These are phyloP conservation scores for Rostrohypoxylon terebratum DNA, from an alignment of 495 filamentous ascomycete genomes.

Conservation along the genomic window DNA sequence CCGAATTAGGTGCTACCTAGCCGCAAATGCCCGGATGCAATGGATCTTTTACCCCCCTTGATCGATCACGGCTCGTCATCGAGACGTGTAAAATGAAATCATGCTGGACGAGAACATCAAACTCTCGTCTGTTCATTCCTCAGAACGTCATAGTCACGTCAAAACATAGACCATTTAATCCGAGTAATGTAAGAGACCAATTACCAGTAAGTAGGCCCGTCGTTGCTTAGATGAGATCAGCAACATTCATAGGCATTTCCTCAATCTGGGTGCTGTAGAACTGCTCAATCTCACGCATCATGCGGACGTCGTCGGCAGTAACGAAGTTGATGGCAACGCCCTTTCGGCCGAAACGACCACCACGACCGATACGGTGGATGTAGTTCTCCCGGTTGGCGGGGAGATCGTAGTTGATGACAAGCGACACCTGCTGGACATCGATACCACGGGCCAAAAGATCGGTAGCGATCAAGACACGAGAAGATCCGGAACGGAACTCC, in stretches of 20 bases:
- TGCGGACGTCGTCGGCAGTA: conserved; percentile 97
- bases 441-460: conserved; percentile 98
- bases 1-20: conserved; percentile 50
- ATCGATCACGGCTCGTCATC: conserved; percentile 31
- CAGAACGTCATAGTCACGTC: conserved; percentile 39
- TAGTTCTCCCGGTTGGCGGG: conserved; percentile 99
- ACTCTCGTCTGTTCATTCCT: conserved; percentile 37
- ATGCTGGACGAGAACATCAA: conserved; percentile 40
- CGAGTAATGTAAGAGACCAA: conserved; percentile 14
- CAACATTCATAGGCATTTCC: conserved; percentile 90
- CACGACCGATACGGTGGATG: conserved; percentile 99
- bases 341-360: conserved; percentile 98
- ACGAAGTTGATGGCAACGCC: conserved; percentile 99
- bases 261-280: conserved; percentile 86
- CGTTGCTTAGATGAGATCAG: conserved; percentile 68
- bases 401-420: conserved; percentile 99
- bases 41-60: conserved; percentile 47
- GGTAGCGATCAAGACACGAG: conserved; percentile 97
- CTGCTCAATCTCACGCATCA: conserved; percentile 96
- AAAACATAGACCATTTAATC: conserved; percentile 28
- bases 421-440: conserved; percentile 98
- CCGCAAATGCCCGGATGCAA: conserved; percentile 51
- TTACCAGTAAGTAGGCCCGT: conserved; percentile 11
- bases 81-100: conserved; percentile 40
- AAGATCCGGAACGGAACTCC: conserved; percentile 98